phyloP scores from a whole-genome alignment of 148 eudicot genomes.

The Cornus controversa region DNA sequence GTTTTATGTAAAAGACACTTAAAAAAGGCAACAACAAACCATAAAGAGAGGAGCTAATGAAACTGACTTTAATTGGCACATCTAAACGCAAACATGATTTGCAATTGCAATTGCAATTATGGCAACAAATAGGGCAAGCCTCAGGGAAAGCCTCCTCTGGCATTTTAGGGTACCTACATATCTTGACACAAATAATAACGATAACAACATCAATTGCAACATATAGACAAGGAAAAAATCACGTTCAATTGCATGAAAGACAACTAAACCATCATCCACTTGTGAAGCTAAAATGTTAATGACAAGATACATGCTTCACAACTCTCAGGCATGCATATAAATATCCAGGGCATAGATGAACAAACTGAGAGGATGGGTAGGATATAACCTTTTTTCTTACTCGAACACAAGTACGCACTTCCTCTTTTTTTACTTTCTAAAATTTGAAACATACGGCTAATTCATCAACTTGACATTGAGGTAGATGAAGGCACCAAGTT shows the following conservation, averaged over 20 bases:
- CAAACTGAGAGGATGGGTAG: background rate
- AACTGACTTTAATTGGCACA: conserved; percentile 17
- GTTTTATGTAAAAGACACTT: background rate
- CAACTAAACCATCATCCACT: background rate
- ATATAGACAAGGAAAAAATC: background rate
- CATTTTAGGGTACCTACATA: conserved; percentile 49
- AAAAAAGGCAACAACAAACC: background rate
- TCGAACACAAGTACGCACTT: background rate
- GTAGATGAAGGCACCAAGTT: too few relatives aligned
- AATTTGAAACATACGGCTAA: too few relatives aligned
- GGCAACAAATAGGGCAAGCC: conserved; percentile 50
- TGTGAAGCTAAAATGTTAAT: background rate
- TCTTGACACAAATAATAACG: background rate
- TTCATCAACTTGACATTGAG: too few relatives aligned
- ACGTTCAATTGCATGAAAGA: background rate
- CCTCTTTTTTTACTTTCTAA: too few relatives aligned
- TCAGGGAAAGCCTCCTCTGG: conserved; percentile 36
- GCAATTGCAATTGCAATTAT: conserved; percentile 59
- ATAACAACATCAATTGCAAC: background rate
- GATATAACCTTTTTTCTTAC: background rate
- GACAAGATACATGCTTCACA: background rate
- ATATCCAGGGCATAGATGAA: background rate
- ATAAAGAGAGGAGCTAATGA: background rate
- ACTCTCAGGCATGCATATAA: background rate
- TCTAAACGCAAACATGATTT: conserved; percentile 46